Evolutionary conservation across 2,329 filamentous ascomycete species (phyloP), one percentile per base, ranked within the genome.

Genomic region (Cadophora sp.): DNA sequence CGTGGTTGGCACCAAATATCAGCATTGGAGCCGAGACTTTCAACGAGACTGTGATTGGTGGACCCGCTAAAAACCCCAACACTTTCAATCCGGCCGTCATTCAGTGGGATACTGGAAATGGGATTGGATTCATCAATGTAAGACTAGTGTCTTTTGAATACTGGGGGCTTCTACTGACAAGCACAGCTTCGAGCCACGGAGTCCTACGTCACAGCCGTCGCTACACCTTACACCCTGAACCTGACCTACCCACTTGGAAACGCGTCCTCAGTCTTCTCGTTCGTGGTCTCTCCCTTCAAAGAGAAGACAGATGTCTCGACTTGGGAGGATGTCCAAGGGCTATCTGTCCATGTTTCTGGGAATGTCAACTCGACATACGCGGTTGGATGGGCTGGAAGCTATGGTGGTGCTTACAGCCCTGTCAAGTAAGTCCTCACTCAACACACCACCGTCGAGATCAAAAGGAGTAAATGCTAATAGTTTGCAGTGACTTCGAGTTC

Each of bases 1-100:
- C 85, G 12, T 90, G 86, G 85, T 72, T 90, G 0, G 84, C 84
- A 0, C 76, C 82, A 3, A 83, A 85, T 27, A 78, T 90, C 12
- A 88, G 84, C 9, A 89, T 91, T 69, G 88, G 88, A 46, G 86
- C 85, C 0, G 84, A 88, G 73, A 85, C 86, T 0, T 88, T 87
- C 71, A 81, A 84, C 14, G 83, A 89, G 75, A 84, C 81, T 51
- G 82, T 83, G 1, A 76, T 89, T 6, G 88, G 87, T 11, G 88
- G 88, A 0, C 83, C 85, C 5, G 80, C 82, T 1, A 81, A 81
- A 62, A 85, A 84, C 53, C 82, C 82, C 5, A 80, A 76, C 7
- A 82, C 84, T 0, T 90, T 88, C 76, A 89, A 85, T 67, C 88
- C 88, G 0, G 85, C 85, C 0, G 84, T 90, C 6, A 81, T 87